phyloP scores from a whole-genome alignment of 2,329 filamentous ascomycete genomes.

The Tothia fuscella region DNA sequence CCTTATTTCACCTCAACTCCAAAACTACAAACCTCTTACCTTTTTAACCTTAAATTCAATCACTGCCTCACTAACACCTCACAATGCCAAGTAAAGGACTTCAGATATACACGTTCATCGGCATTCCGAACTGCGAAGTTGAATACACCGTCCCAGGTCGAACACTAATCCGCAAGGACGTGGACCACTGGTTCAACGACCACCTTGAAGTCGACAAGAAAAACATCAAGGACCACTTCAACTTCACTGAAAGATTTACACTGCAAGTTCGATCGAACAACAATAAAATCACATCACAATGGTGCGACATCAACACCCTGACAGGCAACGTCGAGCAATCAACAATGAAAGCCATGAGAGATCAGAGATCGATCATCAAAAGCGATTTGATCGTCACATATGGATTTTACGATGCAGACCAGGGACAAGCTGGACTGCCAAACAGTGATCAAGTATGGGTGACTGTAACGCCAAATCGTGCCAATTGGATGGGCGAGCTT shows the following conservation, averaged over 20 bases:
- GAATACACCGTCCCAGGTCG: background rate
- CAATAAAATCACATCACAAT: constrained; percentile 31
- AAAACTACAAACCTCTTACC: background rate
- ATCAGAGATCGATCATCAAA: constrained; percentile 20
- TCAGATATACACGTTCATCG: constrained; percentile 22
- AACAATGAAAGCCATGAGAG: constrained; percentile 23
- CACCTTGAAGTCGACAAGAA: constrained; percentile 35
- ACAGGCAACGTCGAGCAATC: constrained; percentile 33
- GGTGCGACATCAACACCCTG: constrained; percentile 34
- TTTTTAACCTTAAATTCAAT: background rate
- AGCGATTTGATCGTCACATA: constrained; percentile 32
- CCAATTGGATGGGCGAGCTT: constrained; percentile 33
- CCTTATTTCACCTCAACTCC: too few species aligned
- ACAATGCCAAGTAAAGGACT: constrained; percentile 25
- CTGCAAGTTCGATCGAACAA: constrained; percentile 30
- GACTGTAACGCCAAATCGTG: constrained; percentile 32
- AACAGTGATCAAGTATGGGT: constrained; percentile 35
- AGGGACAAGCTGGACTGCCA: constrained; percentile 31
- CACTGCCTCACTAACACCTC: background rate
- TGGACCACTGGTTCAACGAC: background rate
- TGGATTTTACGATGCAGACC: constrained; percentile 39
- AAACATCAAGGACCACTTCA: constrained; percentile 30
- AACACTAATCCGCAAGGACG: background rate
- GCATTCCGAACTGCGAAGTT: constrained; percentile 14
- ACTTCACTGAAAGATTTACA: constrained; percentile 34